Percentiles rank a stretch among this genome's conserved stretches.
Evolutionary conservation across 2,329 filamentous ascomycete genomes (phyloP).

Genomic region (Sarocladiaceae sp.): DNA sequence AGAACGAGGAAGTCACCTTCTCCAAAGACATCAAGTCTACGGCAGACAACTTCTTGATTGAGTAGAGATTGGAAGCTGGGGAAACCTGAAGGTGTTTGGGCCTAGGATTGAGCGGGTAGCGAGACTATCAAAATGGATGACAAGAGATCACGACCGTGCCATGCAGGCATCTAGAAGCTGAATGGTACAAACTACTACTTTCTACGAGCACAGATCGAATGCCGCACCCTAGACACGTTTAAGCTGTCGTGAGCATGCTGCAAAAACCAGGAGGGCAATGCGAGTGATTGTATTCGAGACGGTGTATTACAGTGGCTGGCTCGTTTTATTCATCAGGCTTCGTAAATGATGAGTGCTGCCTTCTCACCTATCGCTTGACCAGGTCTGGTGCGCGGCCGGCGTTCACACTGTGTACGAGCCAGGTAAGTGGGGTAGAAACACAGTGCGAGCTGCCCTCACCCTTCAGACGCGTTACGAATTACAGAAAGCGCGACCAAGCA

Average conservation of each 20-base stretch:
- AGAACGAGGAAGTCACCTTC: slow-evolving; percentile 74
- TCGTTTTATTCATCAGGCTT: too few species aligned
- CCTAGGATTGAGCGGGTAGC: background rate
- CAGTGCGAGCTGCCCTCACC: background rate
- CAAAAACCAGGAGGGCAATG: too few species aligned
- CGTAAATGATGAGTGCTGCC: too few species aligned
- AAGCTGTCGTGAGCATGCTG: too few species aligned
- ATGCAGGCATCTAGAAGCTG: slow-evolving; percentile 10
- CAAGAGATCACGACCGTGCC: slow-evolving; percentile 9
- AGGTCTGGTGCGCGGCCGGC: too few species aligned
- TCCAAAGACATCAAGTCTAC: slow-evolving; percentile 74
- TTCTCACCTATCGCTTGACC: too few species aligned
- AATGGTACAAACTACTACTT: slow-evolving; percentile 15
- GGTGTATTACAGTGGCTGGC: too few species aligned
- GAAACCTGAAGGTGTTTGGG: background rate
- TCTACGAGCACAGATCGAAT: too few species aligned
- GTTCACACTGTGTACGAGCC: too few species aligned
- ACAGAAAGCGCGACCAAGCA: slow-evolving; percentile 2
- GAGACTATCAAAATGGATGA: slow-evolving; percentile 10
- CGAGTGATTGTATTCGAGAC: too few species aligned
- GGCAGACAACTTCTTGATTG: slow-evolving; percentile 70
- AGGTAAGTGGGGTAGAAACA: too few species aligned
- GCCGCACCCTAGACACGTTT: too few species aligned
- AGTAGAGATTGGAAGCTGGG: slow-evolving; percentile 40
- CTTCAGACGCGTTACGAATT: background rate